phyloP scores from a whole-genome alignment of 2,329 filamentous ascomycete genomes.

The Thyridium curvatum region DNA sequence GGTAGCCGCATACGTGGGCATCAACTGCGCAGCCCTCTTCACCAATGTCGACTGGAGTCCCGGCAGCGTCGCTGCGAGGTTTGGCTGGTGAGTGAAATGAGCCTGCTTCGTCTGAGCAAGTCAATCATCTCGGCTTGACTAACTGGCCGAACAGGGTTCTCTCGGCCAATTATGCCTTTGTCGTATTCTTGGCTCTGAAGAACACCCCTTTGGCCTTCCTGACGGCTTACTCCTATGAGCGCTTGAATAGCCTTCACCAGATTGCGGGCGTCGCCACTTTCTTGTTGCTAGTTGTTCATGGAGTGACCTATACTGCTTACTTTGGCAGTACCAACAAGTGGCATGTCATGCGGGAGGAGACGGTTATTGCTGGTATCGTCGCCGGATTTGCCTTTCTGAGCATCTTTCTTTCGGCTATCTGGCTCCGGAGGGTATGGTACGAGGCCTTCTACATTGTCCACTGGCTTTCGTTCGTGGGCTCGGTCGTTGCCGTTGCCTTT shows the following conservation, averaged over 20 bases:
- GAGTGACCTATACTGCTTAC: slow-evolving; percentile 31
- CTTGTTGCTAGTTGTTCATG: slow-evolving; percentile 37
- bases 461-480: slow-evolving; percentile 39
- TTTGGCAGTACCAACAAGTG: slow-evolving; percentile 24
- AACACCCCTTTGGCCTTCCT: slow-evolving; percentile 51
- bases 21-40: slow-evolving; percentile 20
- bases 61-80: slow-evolving; percentile 16
- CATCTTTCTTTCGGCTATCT: slow-evolving; percentile 33
- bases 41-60: slow-evolving; percentile 18
- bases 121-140: background rate
- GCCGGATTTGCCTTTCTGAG: slow-evolving; percentile 38
- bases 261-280: slow-evolving; percentile 45
- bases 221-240: slow-evolving; percentile 50
- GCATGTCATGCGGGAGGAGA: slow-evolving; percentile 23
- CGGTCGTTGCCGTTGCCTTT: slow-evolving; percentile 39
- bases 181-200: slow-evolving; percentile 49
- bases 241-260: slow-evolving; percentile 51
- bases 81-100: slow-evolving; percentile 21
- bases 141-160: slow-evolving; percentile 19
- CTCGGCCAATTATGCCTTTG: slow-evolving; percentile 38
- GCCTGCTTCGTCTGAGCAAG: too few species aligned
- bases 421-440: slow-evolving; percentile 42
- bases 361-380: slow-evolving; percentile 42
- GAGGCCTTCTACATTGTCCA: slow-evolving; percentile 51
- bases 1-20: slow-evolving; percentile 19